Base-by-base conservation (phyloP, 2,329 filamentous ascomycete species). In the Cordyceps pruinosa region DNA sequence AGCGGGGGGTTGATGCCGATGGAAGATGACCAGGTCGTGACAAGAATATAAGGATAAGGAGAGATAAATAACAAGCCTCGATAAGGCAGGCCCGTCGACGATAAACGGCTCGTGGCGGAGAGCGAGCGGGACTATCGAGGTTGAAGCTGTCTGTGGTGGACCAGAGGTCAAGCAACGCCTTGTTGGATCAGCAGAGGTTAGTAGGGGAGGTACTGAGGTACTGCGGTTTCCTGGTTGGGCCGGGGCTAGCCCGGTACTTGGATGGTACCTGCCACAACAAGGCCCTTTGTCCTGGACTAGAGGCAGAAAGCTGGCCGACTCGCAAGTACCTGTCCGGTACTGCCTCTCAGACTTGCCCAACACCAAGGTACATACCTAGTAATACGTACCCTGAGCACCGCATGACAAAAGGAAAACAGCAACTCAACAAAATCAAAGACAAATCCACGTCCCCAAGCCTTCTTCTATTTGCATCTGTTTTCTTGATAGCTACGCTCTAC, bases 71-170 rank as follows among this genome's bases (percentile, higher is more conserved):
- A 32, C 28, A 32, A n/a, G n/a, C n/a, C n/a, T n/a, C n/a, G n/a
- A n/a, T n/a, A n/a, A n/a, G n/a, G n/a, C n/a, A n/a, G n/a, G n/a
- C n/a, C n/a, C n/a, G n/a, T 28, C 42, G 15, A 47, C 39, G 52
- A 55, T 55, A 42, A 7, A 35, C 41, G 52, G 42, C 52, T 41
- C 23, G 42, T 46, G 34, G 42, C 52, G 42, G 51, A 46, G 32
- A 39, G 42, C n/a, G 30, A 56, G 44, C 34, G 34, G 53, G 53
- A 48, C 44, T 21, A 56, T 48, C 21, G 35, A 48, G 23, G 53
- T 55, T 47, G 34, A 44, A 48, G 41, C 28, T 48, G 39, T 13
- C 28, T 34, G 34, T 23, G 37, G n/a, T n/a, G n/a, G n/a, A n/a
- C n/a, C n/a, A n/a, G n/a, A n/a, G n/a, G 12, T 35, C 21, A 34